Evolutionary conservation across 2,329 filamentous ascomycete species (phyloP).

Genomic region (Neopestalotiopsis sp.): DNA sequence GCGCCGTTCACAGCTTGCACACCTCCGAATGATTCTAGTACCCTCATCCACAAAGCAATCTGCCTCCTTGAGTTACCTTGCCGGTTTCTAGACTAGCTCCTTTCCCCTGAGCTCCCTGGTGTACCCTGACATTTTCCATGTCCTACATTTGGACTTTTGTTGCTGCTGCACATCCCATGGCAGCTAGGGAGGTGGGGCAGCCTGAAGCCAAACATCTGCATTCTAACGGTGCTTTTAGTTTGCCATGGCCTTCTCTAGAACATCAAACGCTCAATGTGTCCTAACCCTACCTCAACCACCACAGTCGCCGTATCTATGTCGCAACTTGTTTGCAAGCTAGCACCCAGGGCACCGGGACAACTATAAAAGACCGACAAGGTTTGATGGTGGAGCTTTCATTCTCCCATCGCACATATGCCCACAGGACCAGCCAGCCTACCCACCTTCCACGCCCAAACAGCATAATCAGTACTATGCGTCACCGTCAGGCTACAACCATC

Average conservation of each 20-base stretch:
- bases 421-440: constrained; percentile 27
- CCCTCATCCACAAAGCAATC: constrained; percentile 15
- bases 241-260: constrained; percentile 52
- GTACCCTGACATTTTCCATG: constrained; percentile 41
- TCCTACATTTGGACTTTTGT: constrained; percentile 38
- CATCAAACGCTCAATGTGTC: constrained; percentile 43
- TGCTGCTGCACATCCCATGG: constrained; percentile 34
- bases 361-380: constrained; percentile 57
- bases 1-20: constrained; percentile 23
- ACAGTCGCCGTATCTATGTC: constrained; percentile 32
- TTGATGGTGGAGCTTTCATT: constrained; percentile 52
- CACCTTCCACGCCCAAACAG: constrained; percentile 35
- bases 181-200: constrained; percentile 64
- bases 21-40: constrained; percentile 16
- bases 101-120: constrained; percentile 31
- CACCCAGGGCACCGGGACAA: constrained; percentile 38
- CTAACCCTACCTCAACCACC: constrained; percentile 37
- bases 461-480: constrained; percentile 34
- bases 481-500: constrained; percentile 44
- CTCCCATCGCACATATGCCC: constrained; percentile 46
- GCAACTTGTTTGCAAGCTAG: constrained; percentile 15
- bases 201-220: constrained; percentile 66
- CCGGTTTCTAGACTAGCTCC: constrained; percentile 27
- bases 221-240: constrained; percentile 49
- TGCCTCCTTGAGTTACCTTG: constrained; percentile 26